Base-by-base conservation (phyloP, 805 yeast genomes). In the Debaryomyces hansenii region DNA sequence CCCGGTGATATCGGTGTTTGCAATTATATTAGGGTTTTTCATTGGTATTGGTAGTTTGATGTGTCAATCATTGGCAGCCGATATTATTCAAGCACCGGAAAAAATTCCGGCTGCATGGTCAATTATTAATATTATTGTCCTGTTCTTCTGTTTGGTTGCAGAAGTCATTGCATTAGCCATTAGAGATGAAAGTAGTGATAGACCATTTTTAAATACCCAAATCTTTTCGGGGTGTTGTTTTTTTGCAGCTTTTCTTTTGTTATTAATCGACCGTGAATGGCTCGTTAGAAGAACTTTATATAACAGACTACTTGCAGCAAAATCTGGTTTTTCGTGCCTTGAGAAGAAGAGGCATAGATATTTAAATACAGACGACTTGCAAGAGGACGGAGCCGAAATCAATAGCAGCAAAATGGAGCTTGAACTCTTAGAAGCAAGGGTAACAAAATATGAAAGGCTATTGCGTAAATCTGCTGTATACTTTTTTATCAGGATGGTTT, bases 141-240 rank as follows among this genome's bases (percentile, higher is more conserved):
- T 62, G 4, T 37, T 61, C 3, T 59, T 69, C 27, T 59, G 75
- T 4, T 59, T 82, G 20, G 71, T 75, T 1, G 68, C 81, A 3
- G 87, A 82, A 61, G 72, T 79, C 6, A 74, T 82, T 41, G 85
- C 82, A 0, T 74, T 82, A 46, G 71, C 80, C 2, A 57, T 82
- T 40, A 68, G 70, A 21, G 40, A 42, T 15, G 14, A 44, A 5
- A 16, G 42, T 7, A 29, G 47, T 21, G 12, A 44, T 4, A 50
- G 53, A n/a, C 87, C 88, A 2, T 84, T 77, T 53, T 62, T 78
- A 31, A 75, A 83, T 52, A 73, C 85, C 1, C 89, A 84, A 55
- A 69, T 83, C 1, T 83, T 82, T 58, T 75, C 82, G 4, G 89
- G 87, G 2, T 55, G 72, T 15, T 60, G 77, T 39, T 77, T 75